Base-by-base conservation (phyloP, 371 early-diverging fungal species). In the Conidiobolus incongruus region DNA sequence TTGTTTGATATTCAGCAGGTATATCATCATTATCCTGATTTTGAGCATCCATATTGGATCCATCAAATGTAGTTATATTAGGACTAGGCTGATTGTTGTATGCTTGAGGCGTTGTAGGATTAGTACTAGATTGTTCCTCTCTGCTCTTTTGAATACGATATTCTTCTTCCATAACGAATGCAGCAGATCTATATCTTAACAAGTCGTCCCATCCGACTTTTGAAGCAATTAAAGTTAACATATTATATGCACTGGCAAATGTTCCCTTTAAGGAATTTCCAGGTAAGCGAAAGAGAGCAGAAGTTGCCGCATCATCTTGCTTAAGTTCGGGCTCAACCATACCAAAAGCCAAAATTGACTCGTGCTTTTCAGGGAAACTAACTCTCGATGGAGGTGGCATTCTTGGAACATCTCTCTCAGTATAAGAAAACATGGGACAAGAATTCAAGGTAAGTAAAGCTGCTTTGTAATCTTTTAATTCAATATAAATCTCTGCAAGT, bases 141-240 rank as follows among this genome's bases (percentile, higher is more conserved):
- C 62, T 65, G 29, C 68, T 66, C 50, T 74, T 75, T 41, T 70
- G 72, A 58, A 70, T 64, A 22, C 87, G 61, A 51, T 94, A 94
- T 57, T 94, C 95, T 47, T 93, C 95, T 46, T 94, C 95, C 95
- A 94, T 94, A 7, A 94, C 92, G 61, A 94, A 94, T 12, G 81
- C 88, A 35, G 62, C 52, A 11, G 87, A 82, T 32, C 95, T 67
- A 41, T 72, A 76, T 44, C 67, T 65, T 35, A 94, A 63, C 34
- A 94, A 61, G 49, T 90, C 89, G 47, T 94, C 93, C 95, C 95
- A 94, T 10, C 95, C 95, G 45, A 84, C 74, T 28, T 73, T 70
- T 33, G 70, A 63, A 13, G 77, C 84, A 17, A 94, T 63, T 20
- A 59, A 57, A 10, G 88, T 77, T 47, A 94, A 59, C 15, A 88